Percentiles rank a stretch among this genome's conserved stretches.
Conservation (phyloP, 768 basidiomycete species). For the Hirschioporus abietinus region DNA sequence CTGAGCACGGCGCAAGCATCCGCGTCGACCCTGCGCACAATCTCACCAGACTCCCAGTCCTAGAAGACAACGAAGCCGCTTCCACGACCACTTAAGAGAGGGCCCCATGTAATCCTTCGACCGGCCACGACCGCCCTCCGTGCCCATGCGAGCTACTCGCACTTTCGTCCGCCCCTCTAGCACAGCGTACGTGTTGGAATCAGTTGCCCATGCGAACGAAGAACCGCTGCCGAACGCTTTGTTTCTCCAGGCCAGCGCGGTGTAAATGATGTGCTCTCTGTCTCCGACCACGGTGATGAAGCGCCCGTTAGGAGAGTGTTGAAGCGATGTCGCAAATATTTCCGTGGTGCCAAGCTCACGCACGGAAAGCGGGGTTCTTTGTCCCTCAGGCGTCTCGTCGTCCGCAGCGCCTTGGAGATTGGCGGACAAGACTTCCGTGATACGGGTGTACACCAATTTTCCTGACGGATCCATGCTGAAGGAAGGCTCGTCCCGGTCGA, state of each 20-base stretch:
- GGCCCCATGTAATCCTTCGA: slow-evolving; percentile 88
- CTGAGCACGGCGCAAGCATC: too few species aligned
- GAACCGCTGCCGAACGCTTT: slow-evolving; percentile 91
- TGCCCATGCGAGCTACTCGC: slow-evolving; percentile 51
- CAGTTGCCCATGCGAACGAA: slow-evolving; percentile 94
- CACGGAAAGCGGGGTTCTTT: slow-evolving; percentile 66
- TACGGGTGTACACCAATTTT: slow-evolving; percentile 90
- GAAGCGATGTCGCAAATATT: slow-evolving; percentile 77
- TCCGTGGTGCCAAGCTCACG: slow-evolving; percentile 96
- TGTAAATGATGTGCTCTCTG: slow-evolving; percentile 98
- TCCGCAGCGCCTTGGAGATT: slow-evolving; percentile 59
- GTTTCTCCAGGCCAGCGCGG: slow-evolving; percentile 97
- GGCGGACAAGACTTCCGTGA: slow-evolving; percentile 85
- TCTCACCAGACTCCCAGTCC: too few species aligned
- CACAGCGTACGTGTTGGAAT: slow-evolving; percentile 96
- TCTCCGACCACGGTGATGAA: slow-evolving; percentile 97
- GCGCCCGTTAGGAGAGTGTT: slow-evolving; percentile 94
- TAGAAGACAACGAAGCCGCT: slow-evolving; percentile 94
- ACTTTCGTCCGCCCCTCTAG: slow-evolving; percentile 83
- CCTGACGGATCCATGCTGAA: slow-evolving; percentile 94
- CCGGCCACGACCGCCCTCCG: slow-evolving; percentile 79
- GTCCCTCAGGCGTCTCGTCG: slow-evolving; percentile 70
- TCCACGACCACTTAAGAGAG: slow-evolving; percentile 79
- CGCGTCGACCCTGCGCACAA: too few species aligned
- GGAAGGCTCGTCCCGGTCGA: slow-evolving; percentile 93